Evolutionary conservation across 306 rosid genomes (phyloP).

Genomic region (Prunus mume): DNA sequence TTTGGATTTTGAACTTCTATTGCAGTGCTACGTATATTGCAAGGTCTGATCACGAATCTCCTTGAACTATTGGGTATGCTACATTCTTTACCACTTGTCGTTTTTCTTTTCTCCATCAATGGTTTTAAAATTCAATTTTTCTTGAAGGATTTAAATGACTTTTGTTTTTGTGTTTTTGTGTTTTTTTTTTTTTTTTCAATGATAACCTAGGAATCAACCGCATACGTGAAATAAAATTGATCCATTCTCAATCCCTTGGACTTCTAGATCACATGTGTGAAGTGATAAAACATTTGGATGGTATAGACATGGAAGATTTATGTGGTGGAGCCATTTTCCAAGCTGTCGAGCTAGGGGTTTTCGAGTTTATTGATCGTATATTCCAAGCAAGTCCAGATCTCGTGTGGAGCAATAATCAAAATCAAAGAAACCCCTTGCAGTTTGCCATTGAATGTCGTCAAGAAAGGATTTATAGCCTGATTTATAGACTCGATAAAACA

Average conservation of each 20-base stretch:
- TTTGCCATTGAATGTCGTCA: background rate
- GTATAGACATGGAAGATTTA: accelerated
- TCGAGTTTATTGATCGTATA: background rate
- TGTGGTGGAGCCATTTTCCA: background rate
- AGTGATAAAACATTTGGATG: background rate
- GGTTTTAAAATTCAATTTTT: background rate
- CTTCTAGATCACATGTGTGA: background rate
- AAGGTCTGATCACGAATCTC: too few relatives aligned
- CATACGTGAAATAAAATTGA: too few relatives aligned
- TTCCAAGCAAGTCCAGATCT: background rate
- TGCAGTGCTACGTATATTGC: too few relatives aligned
- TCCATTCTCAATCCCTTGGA: too few relatives aligned
- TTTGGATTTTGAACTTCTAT: too few relatives aligned
- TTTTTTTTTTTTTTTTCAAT: too few relatives aligned
- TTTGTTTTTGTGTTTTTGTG: too few relatives aligned
- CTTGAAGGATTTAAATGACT: too few relatives aligned
- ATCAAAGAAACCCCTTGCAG: background rate
- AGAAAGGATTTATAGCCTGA: constrained; percentile 3
- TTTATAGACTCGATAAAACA: background rate
- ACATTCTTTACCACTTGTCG: background rate
- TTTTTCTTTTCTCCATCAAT: background rate
- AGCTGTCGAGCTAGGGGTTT: constrained; percentile 2
- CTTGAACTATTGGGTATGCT: too few relatives aligned
- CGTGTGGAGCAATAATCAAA: too few relatives aligned
- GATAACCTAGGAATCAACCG: background rate